phyloP scores from a whole-genome alignment of 805 yeast genomes.

The Danielozyma ontarioensis region DNA sequence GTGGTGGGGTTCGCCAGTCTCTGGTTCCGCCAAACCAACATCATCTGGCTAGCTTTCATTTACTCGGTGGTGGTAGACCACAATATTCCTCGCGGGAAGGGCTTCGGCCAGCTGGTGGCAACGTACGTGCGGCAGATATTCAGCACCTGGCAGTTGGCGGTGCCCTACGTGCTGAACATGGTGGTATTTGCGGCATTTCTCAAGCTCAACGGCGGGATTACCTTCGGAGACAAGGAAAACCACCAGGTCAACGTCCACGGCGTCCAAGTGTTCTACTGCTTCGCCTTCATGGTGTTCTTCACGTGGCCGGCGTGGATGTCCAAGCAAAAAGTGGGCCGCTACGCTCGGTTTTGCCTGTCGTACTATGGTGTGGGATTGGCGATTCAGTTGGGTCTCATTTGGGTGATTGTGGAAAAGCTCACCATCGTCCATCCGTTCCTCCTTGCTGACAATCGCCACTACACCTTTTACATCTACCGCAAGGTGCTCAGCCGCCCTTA shows the following conservation, averaged over 20 bases:
- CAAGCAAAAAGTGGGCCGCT: constrained; percentile 30
- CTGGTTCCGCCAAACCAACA: constrained; percentile 84
- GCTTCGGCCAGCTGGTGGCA: too few relatives aligned
- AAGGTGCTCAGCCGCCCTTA: constrained; percentile 49
- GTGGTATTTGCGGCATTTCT: constrained; percentile 53
- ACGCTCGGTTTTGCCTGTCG: constrained; percentile 25
- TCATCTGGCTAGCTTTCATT: constrained; percentile 74
- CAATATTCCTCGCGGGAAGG: too few relatives aligned
- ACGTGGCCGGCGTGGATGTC: constrained; percentile 74
- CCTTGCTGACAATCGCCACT: constrained; percentile 92
- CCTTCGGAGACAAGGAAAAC: constrained; percentile 88
- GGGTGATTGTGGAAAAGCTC: constrained; percentile 46
- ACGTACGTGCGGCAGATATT: too few relatives aligned
- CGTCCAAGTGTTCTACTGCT: constrained; percentile 79
- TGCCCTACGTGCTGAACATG: constrained; percentile 54
- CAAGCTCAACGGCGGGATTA: constrained; percentile 70
- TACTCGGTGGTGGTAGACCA: neutral
- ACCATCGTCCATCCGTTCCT: constrained; percentile 86
- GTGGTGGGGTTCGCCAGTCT: constrained; percentile 58
- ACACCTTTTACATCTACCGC: constrained; percentile 80
- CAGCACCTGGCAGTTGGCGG: constrained; percentile 14
- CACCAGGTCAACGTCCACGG: constrained; percentile 69
- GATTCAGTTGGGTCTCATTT: constrained; percentile 24
- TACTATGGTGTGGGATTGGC: neutral
- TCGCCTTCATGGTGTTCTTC: constrained; percentile 56